phyloP scores from a whole-genome alignment of 352 stramenopile genomes.

The Paralagenidium karlingii region DNA sequence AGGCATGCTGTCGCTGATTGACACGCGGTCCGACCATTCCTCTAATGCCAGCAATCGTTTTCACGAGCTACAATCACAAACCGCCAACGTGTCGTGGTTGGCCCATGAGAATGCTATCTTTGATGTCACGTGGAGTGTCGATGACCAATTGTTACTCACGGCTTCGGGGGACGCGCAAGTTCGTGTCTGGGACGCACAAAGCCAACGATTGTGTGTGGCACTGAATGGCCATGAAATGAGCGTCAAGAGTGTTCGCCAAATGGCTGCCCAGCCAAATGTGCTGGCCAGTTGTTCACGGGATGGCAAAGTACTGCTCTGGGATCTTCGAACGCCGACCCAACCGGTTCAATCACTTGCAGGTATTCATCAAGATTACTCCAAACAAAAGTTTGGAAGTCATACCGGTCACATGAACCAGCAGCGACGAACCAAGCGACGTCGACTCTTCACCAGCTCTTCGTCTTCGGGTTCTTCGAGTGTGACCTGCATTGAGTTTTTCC shows the following conservation, averaged over 20 bases:
- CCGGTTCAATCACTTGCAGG: neutral
- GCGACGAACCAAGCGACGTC: slow-evolving; percentile 10
- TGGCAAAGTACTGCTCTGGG: slow-evolving; percentile 49
- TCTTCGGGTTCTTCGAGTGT: slow-evolving; percentile 30
- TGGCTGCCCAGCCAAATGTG: slow-evolving; percentile 11
- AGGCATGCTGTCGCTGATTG: slow-evolving; percentile 25
- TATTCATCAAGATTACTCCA: neutral
- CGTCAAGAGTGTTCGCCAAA: slow-evolving; percentile 62
- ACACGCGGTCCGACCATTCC: slow-evolving; percentile 13
- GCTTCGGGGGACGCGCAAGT: slow-evolving; percentile 45
- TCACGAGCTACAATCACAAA: neutral
- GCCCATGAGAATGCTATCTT: slow-evolving; percentile 65
- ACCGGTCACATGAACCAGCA: neutral
- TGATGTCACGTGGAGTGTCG: slow-evolving; percentile 40
- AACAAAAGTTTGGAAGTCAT: neutral
- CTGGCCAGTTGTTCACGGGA: slow-evolving; percentile 50
- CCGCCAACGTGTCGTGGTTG: slow-evolving; percentile 9
- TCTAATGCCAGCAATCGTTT: too few relatives aligned
- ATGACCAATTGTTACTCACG: slow-evolving; percentile 34
- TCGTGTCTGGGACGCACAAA: slow-evolving; percentile 42
- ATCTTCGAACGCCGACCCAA: slow-evolving; percentile 9
- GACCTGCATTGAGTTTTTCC: slow-evolving; percentile 51
- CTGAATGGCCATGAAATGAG: slow-evolving; percentile 46
- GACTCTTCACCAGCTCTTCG: slow-evolving; percentile 5
- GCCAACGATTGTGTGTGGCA: slow-evolving; percentile 11